Conservation (phyloP, 78 protist genomes). For the Bodo saltans region DNA sequence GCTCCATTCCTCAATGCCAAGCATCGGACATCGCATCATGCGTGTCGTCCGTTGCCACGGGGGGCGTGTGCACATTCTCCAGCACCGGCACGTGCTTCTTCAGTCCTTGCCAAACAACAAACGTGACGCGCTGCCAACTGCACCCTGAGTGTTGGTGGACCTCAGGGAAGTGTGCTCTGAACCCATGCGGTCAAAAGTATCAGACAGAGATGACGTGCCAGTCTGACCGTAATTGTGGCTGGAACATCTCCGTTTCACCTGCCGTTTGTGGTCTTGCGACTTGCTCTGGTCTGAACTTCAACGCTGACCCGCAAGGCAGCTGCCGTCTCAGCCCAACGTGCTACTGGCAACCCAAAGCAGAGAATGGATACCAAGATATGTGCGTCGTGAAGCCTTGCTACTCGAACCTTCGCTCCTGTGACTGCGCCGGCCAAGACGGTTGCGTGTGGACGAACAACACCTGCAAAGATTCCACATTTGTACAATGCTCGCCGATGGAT, state of each 20-base stretch:
- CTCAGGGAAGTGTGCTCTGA: neutral
- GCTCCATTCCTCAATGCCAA: no score
- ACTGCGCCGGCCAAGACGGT: neutral
- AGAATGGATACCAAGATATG: neutral
- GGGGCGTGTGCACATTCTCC: no score
- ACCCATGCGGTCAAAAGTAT: neutral
- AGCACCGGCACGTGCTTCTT: no score
- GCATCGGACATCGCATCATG: no score
- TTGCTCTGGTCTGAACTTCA: neutral
- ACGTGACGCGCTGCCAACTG: no score
- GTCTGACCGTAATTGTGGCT: neutral
- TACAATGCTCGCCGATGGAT: constrained; percentile 12
- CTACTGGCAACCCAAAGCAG: neutral
- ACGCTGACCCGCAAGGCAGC: neutral
- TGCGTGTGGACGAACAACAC: neutral
- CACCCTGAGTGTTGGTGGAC: neutral
- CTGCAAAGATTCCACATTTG: neutral
- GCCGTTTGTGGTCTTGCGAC: neutral
- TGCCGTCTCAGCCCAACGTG: neutral
- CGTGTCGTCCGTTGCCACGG: no score
- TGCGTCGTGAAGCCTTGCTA: neutral
- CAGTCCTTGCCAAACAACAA: no score
- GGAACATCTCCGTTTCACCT: constrained; percentile 15
- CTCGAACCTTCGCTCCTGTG: neutral
- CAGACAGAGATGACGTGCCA: neutral